Percentiles rank a stretch among this genome's conserved stretches.
phyloP scores from a whole-genome alignment of 805 yeast genomes.

The Kluyveromyces lactis region DNA sequence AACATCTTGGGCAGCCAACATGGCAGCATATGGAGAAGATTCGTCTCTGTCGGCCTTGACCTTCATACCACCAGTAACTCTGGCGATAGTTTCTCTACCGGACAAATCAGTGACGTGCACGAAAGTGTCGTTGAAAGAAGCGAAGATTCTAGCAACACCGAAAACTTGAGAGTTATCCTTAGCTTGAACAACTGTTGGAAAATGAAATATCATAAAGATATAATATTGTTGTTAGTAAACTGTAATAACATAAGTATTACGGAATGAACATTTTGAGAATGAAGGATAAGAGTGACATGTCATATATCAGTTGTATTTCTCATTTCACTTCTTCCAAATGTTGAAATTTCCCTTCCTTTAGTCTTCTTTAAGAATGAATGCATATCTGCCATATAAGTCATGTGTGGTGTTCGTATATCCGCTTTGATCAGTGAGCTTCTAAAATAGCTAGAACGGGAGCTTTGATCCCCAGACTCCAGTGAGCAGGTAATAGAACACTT shows the following conservation, averaged over 20 bases:
- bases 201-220: constrained; percentile 11
- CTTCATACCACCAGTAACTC: constrained; percentile 99
- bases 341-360: neutral
- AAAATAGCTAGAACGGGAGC: too few species aligned
- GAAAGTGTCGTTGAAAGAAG: constrained; percentile 99
- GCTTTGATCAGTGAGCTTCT: too few species aligned
- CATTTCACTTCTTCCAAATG: too few species aligned
- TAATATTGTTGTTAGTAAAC: constrained; percentile 11
- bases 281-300: too few species aligned
- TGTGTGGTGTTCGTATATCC: neutral
- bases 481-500: too few species aligned
- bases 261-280: too few species aligned
- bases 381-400: neutral
- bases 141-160: constrained; percentile 99
- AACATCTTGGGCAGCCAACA: constrained; percentile 99
- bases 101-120: constrained; percentile 99
- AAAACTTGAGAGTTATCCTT: constrained; percentile 98
- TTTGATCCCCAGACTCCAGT: too few species aligned
- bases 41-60: constrained; percentile 99
- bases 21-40: constrained; percentile 99
- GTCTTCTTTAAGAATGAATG: constrained; percentile 1
- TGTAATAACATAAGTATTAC: neutral
- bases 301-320: too few species aligned
- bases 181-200: constrained; percentile 47
- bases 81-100: constrained; percentile 99